phyloP scores from a whole-genome alignment of 2,329 filamentous ascomycete species.

The Sporothrix globosa region DNA sequence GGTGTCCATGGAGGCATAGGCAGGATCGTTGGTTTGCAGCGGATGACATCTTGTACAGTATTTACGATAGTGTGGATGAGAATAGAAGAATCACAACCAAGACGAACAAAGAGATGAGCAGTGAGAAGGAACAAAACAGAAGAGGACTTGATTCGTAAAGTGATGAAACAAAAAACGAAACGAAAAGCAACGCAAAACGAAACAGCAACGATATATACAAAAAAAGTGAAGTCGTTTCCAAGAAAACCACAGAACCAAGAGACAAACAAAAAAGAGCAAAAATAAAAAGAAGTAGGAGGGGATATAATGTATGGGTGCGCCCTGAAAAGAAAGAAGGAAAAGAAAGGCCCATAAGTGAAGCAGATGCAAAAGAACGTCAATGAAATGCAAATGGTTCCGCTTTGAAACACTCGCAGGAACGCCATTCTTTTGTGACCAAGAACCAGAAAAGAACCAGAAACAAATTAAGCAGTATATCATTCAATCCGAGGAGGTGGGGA shows the following conservation, averaged over 20 bases:
- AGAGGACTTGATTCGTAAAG: conserved; percentile 6
- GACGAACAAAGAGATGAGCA: conserved; percentile 16
- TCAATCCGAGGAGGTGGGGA: not conserved
- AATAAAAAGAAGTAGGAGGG: conserved; percentile 38
- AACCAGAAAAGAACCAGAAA: conserved; percentile 9
- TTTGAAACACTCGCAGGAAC: conserved; percentile 13
- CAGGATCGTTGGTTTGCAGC: too few relatives aligned
- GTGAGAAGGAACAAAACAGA: not conserved
- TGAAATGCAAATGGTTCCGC: not conserved
- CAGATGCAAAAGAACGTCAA: not conserved
- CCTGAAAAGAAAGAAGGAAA: conserved; percentile 10
- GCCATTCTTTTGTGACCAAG: conserved; percentile 14
- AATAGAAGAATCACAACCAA: conserved; percentile 20
- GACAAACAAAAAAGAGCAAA: conserved; percentile 37
- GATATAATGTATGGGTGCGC: conserved; percentile 27
- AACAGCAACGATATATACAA: conserved; percentile 37
- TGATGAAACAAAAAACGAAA: conserved; percentile 16
- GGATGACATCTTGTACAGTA: conserved; percentile 1
- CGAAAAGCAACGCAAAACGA: not conserved
- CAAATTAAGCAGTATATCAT: not conserved
- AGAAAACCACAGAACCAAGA: not conserved
- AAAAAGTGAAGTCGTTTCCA: conserved; percentile 18
- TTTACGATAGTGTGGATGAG: conserved; percentile 19
- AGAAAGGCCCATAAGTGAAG: conserved; percentile 16
- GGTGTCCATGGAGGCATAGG: conserved; percentile 29